phyloP scores from a whole-genome alignment of 768 basidiomycete species.

The Suillus sp. region DNA sequence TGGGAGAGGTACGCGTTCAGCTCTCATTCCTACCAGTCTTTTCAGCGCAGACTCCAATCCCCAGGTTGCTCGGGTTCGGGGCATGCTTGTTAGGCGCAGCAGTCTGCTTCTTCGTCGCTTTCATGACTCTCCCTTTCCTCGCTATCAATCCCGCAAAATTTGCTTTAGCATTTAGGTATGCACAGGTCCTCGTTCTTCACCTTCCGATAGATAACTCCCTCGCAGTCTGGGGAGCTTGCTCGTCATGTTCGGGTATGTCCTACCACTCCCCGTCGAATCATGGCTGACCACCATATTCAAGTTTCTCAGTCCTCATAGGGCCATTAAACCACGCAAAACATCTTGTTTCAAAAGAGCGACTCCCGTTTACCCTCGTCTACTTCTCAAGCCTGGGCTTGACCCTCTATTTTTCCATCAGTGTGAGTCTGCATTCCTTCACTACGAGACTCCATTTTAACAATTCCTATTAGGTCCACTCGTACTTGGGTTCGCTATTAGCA shows the following conservation, averaged over 20 bases:
- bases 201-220: constrained; percentile 11
- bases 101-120: constrained; percentile 92
- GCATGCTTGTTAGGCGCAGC: constrained; percentile 87
- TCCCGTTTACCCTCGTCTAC: constrained; percentile 85
- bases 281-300: constrained; percentile 27
- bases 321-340: constrained; percentile 94
- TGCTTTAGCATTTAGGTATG: constrained; percentile 81
- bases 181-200: background rate
- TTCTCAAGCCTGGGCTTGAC: constrained; percentile 83
- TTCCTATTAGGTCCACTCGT: constrained; percentile 69
- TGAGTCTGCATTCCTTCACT: constrained; percentile 42
- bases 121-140: constrained; percentile 72
- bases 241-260: constrained; percentile 89
- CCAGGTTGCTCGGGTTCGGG: constrained; percentile 86
- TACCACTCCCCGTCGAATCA: background rate
- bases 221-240: constrained; percentile 82
- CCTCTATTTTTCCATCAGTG: constrained; percentile 89
- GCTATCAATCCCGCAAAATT: constrained; percentile 86
- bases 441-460: constrained; percentile 7
- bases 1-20: constrained; percentile 78
- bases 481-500: constrained; percentile 81
- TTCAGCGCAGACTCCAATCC: background rate
- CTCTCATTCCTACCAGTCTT: background rate
- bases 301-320: constrained; percentile 84
- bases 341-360: constrained; percentile 74